These are phyloP conservation scores for Somion occarium DNA, from an alignment of 1,284 basidiomycete genomes.

Conservation along the genomic window DNA sequence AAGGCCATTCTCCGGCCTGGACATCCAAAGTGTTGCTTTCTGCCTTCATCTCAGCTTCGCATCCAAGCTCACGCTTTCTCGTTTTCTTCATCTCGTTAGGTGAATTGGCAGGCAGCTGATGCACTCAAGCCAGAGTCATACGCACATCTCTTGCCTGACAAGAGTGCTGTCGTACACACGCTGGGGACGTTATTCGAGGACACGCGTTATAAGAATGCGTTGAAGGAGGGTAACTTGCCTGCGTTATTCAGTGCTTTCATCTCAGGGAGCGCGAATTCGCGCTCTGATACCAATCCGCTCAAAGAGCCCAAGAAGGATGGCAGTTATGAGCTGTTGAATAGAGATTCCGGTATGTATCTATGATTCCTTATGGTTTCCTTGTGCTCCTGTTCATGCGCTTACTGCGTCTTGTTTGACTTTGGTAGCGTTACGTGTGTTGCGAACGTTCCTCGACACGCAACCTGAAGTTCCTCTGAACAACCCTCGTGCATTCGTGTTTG, in stretches of 20 bases:
- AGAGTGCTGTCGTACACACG: constrained; percentile 87
- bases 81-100: constrained; percentile 34
- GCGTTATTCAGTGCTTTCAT: constrained; percentile 49
- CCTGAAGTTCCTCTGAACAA: constrained; percentile 22
- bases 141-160: constrained; percentile 57
- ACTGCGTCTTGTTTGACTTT: constrained; percentile 7
- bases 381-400: constrained; percentile 3
- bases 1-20: constrained; percentile 89
- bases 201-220: constrained; percentile 72
- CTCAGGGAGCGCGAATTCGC: constrained; percentile 29
- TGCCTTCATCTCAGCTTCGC: constrained; percentile 6
- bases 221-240: constrained; percentile 54
- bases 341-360: constrained; percentile 78
- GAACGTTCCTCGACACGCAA: constrained; percentile 57
- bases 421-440: constrained; percentile 69
- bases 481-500: constrained; percentile 80
- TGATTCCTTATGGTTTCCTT: constrained; percentile 1
- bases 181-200: constrained; percentile 91
- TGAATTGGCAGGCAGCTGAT: constrained; percentile 79
- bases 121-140: constrained; percentile 79
- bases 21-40: constrained; percentile 51
- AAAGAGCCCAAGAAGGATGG: constrained; percentile 33
- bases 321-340: constrained; percentile 79
- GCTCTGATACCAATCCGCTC: constrained; percentile 57
- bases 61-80: constrained; percentile 4